A percentile compares a stretch with the other conserved stretches of the same genome.
Evolutionary conservation across 108 stramenopile species (phyloP).

Genomic region (Schizochytrium sp.): DNA sequence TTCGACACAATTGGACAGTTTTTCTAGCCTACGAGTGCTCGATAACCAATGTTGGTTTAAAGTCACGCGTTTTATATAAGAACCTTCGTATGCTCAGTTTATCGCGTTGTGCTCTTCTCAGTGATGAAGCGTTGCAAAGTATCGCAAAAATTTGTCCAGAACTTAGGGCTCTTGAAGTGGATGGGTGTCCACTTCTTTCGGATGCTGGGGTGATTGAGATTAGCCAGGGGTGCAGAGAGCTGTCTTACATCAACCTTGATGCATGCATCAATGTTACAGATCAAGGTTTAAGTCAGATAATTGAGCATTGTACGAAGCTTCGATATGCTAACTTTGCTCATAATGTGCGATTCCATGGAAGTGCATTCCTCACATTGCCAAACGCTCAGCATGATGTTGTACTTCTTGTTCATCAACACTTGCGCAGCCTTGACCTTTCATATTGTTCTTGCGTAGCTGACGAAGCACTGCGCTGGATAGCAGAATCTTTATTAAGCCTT

Average conservation of each 20-base stretch:
- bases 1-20: background rate
- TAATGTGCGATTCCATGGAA: background rate
- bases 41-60: background rate
- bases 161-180: background rate
- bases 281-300: background rate
- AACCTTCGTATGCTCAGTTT: background rate
- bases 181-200: conserved; percentile 17
- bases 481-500: background rate
- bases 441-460: background rate
- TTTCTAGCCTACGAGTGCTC: background rate
- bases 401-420: background rate
- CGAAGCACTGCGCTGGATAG: conserved; percentile 16
- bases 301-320: background rate
- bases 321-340: background rate
- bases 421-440: conserved; percentile 9
- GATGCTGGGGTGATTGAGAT: background rate
- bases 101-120: background rate
- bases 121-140: background rate
- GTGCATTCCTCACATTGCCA: conserved; percentile 25
- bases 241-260: background rate
- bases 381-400: background rate
- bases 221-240: background rate
- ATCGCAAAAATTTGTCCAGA: conserved; percentile 13
- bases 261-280: background rate
- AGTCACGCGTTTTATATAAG: background rate